Evolutionary conservation across 2,329 filamentous ascomycete species (phyloP), one percentile per base, ranked within the genome.

Genomic region (Aureobasidium sp.): DNA sequence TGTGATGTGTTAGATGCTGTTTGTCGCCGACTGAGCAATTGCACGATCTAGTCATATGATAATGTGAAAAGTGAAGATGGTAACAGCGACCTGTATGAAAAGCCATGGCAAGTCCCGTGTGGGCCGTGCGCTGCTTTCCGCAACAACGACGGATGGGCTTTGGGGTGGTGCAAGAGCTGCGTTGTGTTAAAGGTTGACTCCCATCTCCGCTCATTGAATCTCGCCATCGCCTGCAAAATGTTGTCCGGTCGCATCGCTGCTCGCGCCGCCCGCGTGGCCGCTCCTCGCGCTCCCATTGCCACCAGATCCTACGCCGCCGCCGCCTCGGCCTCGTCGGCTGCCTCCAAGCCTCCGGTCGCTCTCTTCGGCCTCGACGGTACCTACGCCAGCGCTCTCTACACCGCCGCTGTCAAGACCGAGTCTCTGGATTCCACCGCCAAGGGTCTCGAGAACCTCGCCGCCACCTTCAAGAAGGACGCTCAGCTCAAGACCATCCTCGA

Each of bases 341-440:
- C 85, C 76, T 85, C 86, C 77, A 92, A 90, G 83, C 87, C 93
- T 72, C 94, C 94, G 70, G 83, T 97, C 75, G 85, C 92, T 72
- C 85, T 99, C 74, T 99, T 91, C 80, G 94, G 94, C 71, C 82
- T 99, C 75, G 94, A 97, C 79, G 94, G 94, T 79, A 97, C 93
- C 76, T 99, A 99, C 82, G 94, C 94, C 77, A 91, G 88, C 81
- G 94, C 94, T 82, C 84, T 99, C 87, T 99, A 96, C 87, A 97
- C 92, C 68, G 94, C 94, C 67, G 91, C 93, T 71, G 86, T 87
- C 76, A 99, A 97, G 85, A 85, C 87, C 69, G 88, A 87, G 65
- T 80, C 85, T 69, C 88, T 99, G 77, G 94, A 99, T 72, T 82
- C 85, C 73, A 91, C 90, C 68, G 87, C 92, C 76, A 90, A 86